Percentiles rank a stretch among this genome's conserved stretches.
Evolutionary conservation across 495 filamentous ascomycete species (phyloP).

Genomic region (Podospora pseudopauciseta): DNA sequence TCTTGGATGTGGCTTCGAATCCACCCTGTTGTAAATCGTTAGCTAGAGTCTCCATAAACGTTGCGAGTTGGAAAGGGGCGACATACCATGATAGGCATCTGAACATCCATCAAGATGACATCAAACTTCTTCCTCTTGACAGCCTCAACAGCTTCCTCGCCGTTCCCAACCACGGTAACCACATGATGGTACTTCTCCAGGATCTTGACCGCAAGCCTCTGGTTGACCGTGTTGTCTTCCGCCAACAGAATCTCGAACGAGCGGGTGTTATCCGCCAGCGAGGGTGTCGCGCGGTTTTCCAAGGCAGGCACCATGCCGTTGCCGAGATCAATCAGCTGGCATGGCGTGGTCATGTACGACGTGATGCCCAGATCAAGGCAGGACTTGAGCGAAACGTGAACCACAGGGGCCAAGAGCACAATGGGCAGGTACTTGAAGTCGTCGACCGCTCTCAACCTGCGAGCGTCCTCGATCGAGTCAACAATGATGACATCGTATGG

Average conservation of each 20-base stretch:
- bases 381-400: slow-evolving; percentile 90
- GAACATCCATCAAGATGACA: slow-evolving; percentile 98
- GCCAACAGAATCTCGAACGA: slow-evolving; percentile 96
- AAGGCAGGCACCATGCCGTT: slow-evolving; percentile 98
- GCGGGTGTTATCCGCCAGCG: slow-evolving; percentile 86
- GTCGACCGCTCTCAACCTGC: slow-evolving; percentile 77
- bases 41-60: no score
- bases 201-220: slow-evolving; percentile 93
- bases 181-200: slow-evolving; percentile 97
- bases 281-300: slow-evolving; percentile 89
- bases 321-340: slow-evolving; percentile 88
- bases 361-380: slow-evolving; percentile 95
- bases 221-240: slow-evolving; percentile 98
- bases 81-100: slow-evolving; percentile 96
- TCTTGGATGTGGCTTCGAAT: slow-evolving; percentile 96
- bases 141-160: slow-evolving; percentile 83
- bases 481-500: slow-evolving; percentile 96
- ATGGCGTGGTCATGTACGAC: slow-evolving; percentile 98
- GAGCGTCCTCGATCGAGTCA: slow-evolving; percentile 86
- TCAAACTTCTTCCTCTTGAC: slow-evolving; percentile 90
- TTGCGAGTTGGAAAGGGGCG: no score
- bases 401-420: slow-evolving; percentile 84
- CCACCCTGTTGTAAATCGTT: slow-evolving; percentile 58
- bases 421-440: slow-evolving; percentile 98
- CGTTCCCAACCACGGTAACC: slow-evolving; percentile 94